Conservation (phyloP, 352 stramenopile genomes). For the Phytophthora pinifolia region DNA sequence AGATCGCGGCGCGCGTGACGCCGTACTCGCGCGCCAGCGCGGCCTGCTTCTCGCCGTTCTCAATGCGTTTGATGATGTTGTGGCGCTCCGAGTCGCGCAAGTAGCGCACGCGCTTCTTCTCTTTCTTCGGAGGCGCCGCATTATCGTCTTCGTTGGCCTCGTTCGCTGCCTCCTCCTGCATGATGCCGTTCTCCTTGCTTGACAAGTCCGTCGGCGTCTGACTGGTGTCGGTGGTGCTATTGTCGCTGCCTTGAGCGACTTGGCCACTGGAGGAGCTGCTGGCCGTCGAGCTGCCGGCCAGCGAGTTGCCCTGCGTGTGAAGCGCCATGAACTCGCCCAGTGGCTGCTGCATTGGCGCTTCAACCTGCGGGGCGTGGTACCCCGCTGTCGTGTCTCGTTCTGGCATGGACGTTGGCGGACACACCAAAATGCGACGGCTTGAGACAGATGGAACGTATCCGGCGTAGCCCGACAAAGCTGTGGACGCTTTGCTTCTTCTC, state of each 20-base stretch:
- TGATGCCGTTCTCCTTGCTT: slow-evolving; percentile 1
- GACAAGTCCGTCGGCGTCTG: neutral
- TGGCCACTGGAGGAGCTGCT: neutral
- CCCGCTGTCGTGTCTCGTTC: slow-evolving; percentile 17
- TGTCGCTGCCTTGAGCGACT: neutral
- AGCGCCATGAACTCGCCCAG: slow-evolving; percentile 18
- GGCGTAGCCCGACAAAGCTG: neutral
- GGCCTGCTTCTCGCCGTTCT: slow-evolving; percentile 64
- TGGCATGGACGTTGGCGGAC: slow-evolving; percentile 1
- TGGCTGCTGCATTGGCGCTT: slow-evolving; percentile 17
- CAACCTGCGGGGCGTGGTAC: slow-evolving; percentile 15
- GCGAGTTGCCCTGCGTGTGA: slow-evolving; percentile 1
- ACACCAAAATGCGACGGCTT: neutral
- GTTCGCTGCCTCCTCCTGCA: slow-evolving; percentile 4
- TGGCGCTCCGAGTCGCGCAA: slow-evolving; percentile 53
- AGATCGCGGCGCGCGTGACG: slow-evolving; percentile 67
- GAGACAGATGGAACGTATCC: too few relatives aligned
- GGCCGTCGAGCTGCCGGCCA: neutral
- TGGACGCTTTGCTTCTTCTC: neutral
- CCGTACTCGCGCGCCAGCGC: slow-evolving; percentile 59
- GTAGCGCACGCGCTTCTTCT: slow-evolving; percentile 54
- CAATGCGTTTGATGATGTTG: slow-evolving; percentile 63
- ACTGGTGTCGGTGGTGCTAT: neutral
- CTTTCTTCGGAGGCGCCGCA: slow-evolving; percentile 6
- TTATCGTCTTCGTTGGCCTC: slow-evolving; percentile 2